A percentile compares a stretch with the other conserved stretches of the same genome.
Conservation (phyloP, 2,329 filamentous ascomycete species). For the Microdochium nivale region DNA sequence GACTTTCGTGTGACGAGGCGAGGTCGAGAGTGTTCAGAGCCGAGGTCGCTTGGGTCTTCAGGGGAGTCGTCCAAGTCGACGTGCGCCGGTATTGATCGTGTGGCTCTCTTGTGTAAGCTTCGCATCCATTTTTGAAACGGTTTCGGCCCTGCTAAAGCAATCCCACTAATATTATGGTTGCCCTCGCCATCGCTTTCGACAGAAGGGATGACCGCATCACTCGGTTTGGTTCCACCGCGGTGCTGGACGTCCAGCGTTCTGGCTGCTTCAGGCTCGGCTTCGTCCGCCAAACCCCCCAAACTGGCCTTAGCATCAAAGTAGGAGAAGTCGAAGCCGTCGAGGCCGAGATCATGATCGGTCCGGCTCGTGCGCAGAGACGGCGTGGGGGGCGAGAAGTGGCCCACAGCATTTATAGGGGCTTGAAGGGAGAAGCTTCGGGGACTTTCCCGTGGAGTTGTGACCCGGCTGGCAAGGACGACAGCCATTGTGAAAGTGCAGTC, state of each 20-base stretch:
- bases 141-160: neutral
- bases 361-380: constrained; percentile 16
- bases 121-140: constrained; percentile 70
- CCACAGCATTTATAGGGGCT: constrained; percentile 28
- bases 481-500: constrained; percentile 16
- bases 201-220: constrained; percentile 15
- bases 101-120: constrained; percentile 53
- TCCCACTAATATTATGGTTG: neutral
- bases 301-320: constrained; percentile 20
- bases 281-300: constrained; percentile 30
- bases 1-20: constrained; percentile 31
- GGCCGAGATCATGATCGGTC: constrained; percentile 14
- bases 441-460: constrained; percentile 19
- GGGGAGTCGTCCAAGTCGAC: neutral
- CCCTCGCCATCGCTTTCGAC: constrained; percentile 11
- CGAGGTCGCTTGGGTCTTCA: neutral
- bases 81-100: constrained; percentile 18
- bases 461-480: constrained; percentile 11
- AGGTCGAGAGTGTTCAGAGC: neutral
- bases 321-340: constrained; percentile 24
- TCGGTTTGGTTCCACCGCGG: neutral
- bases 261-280: constrained; percentile 26
- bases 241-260: neutral
- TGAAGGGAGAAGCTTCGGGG: constrained; percentile 28
- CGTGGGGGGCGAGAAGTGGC: constrained; percentile 20